A percentile compares a stretch with the other conserved stretches of the same genome.
These are phyloP conservation scores for Clarireedia homoeocarpa DNA, from an alignment of 2,329 filamentous ascomycete genomes.

Conservation along the genomic window DNA sequence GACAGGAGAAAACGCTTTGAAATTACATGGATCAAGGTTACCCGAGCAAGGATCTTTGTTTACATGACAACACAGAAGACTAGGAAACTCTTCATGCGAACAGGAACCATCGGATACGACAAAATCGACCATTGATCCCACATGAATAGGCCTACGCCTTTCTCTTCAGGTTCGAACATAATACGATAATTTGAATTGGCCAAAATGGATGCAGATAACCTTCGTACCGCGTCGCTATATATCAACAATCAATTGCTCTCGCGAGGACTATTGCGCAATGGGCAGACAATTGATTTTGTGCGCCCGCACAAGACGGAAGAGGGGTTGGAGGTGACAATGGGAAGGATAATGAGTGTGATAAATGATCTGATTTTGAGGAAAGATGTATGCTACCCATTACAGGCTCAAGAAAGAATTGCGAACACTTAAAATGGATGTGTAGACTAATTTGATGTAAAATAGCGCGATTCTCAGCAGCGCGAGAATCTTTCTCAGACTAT, in stretches of 20 bases:
- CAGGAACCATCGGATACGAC: background rate
- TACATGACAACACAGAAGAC: slow-evolving; percentile 9
- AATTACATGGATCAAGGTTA: no score
- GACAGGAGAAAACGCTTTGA: no score
- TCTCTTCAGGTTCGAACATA: background rate
- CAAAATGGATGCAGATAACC: slow-evolving; percentile 40
- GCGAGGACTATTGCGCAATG: slow-evolving; percentile 56
- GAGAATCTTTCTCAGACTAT: slow-evolving; percentile 76
- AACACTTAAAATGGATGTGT: background rate
- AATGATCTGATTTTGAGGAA: slow-evolving; percentile 87
- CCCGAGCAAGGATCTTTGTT: background rate
- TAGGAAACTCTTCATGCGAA: background rate
- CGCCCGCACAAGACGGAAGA: slow-evolving; percentile 56
- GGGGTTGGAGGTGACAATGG: slow-evolving; percentile 63
- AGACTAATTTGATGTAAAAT: slow-evolving; percentile 11
- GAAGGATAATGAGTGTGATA: slow-evolving; percentile 81
- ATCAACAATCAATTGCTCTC: slow-evolving; percentile 67
- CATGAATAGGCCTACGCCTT: background rate
- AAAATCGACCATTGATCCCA: background rate
- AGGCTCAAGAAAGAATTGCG: background rate
- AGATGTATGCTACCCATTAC: slow-evolving; percentile 54
- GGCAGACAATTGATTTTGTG: slow-evolving; percentile 75
- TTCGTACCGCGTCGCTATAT: slow-evolving; percentile 60
- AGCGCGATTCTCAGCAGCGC: slow-evolving; percentile 85
- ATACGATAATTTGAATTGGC: background rate